A percentile compares a stretch with the other conserved stretches of the same genome.
Conservation (phyloP, 169 alveolate species). For the Plasmodium coatneyi region DNA sequence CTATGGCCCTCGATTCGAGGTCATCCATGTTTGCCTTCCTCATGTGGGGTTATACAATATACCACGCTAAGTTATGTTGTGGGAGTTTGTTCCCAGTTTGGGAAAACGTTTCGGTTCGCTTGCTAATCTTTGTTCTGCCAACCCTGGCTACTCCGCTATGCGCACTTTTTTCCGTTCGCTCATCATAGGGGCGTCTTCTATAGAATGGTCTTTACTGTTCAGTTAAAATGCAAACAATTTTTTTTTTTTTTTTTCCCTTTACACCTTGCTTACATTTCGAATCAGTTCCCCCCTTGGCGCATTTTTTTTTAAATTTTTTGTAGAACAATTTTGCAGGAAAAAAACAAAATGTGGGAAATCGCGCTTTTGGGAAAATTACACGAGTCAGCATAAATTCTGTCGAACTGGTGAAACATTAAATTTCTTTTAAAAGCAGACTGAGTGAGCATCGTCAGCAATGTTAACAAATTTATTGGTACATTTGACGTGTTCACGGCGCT, state of each 20-base stretch:
- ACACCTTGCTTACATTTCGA: constrained; percentile 1
- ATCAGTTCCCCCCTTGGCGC: background rate
- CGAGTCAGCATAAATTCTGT: background rate
- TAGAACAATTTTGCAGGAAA: constrained; percentile 10
- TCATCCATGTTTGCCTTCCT: constrained; percentile 43
- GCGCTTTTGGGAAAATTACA: constrained; percentile 3
- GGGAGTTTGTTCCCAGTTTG: background rate
- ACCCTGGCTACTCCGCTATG: background rate
- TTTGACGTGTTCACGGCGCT: background rate
- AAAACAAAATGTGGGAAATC: background rate
- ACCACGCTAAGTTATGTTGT: background rate
- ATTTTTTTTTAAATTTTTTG: background rate
- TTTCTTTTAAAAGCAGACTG: background rate
- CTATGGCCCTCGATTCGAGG: constrained; percentile 25
- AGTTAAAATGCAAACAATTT: background rate
- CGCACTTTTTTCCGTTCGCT: background rate
- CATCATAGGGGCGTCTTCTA: background rate
- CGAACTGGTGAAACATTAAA: background rate
- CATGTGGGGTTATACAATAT: background rate
- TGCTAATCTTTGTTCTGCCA: background rate
- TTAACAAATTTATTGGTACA: background rate
- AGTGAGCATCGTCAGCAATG: background rate
- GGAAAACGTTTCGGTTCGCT: background rate
- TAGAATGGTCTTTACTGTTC: background rate
- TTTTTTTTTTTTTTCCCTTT: background rate